phyloP scores from a whole-genome alignment of 2,329 filamentous ascomycete genomes.

The Ambrosiella cleistominuta region DNA sequence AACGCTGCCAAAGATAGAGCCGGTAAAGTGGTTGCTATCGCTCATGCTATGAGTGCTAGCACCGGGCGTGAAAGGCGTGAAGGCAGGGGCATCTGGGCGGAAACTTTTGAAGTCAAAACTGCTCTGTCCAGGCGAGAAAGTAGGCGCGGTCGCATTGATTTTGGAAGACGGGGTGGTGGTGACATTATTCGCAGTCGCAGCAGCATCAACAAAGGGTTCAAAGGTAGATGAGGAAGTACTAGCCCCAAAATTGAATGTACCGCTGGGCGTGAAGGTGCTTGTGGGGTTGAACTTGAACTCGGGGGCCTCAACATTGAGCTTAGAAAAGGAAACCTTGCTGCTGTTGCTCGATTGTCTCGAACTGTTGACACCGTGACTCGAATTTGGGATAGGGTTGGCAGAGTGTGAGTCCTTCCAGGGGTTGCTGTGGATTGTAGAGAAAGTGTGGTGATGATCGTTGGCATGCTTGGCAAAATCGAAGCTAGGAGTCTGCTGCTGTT shows the following conservation, averaged over 20 bases:
- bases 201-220: conserved; percentile 31
- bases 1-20: conserved; percentile 54
- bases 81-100: conserved; percentile 58
- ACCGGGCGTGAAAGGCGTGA: conserved; percentile 40
- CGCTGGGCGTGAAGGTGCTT: conserved; percentile 29
- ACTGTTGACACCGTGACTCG: neutral
- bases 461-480: conserved; percentile 29
- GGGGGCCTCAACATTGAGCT: conserved; percentile 73
- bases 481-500: conserved; percentile 45
- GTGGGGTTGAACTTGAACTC: conserved; percentile 65
- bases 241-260: conserved; percentile 26
- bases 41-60: conserved; percentile 29
- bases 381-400: conserved; percentile 19
- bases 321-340: conserved; percentile 55
- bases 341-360: conserved; percentile 35
- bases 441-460: conserved; percentile 32
- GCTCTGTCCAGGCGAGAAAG: conserved; percentile 50
- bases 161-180: conserved; percentile 23
- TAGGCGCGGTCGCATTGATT: conserved; percentile 52
- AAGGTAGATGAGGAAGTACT: conserved; percentile 23
- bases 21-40: conserved; percentile 23
- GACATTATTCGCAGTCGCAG: conserved; percentile 17
- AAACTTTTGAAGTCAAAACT: conserved; percentile 59
- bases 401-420: conserved; percentile 41
- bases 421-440: conserved; percentile 39